A percentile compares a stretch with the other conserved stretches of the same genome.
These are phyloP conservation scores for Ustilago lituana DNA, from an alignment of 1,284 basidiomycete species.

Conservation along the genomic window DNA sequence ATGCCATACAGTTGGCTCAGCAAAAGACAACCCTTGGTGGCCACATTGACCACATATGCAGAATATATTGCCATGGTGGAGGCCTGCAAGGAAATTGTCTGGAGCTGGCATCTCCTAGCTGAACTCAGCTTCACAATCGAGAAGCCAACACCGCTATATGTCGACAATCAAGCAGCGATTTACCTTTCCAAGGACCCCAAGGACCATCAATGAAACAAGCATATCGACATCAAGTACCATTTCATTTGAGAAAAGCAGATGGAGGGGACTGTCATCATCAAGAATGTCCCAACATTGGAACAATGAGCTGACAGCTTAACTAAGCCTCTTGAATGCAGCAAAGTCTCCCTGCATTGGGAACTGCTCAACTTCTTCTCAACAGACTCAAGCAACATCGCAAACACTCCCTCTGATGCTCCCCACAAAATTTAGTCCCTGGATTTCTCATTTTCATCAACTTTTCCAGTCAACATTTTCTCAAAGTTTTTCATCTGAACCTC, in stretches of 20 bases:
- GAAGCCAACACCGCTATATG: background rate
- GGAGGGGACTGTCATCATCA: no score
- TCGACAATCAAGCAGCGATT: background rate
- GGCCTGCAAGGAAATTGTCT: background rate
- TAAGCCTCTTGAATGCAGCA: no score
- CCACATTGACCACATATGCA: background rate
- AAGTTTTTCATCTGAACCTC: no score
- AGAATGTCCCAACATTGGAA: no score
- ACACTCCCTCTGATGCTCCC: no score
- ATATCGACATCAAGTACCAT: conserved; percentile 1
- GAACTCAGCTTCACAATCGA: background rate
- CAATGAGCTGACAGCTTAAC: no score
- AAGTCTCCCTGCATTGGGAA: conserved; percentile 29
- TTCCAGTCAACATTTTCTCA: no score
- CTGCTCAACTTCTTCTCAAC: no score
- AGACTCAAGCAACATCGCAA: no score
- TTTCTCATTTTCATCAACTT: no score
- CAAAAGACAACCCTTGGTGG: background rate
- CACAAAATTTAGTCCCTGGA: no score
- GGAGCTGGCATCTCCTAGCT: background rate
- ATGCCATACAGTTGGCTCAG: background rate
- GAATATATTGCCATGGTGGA: conserved; percentile 1
- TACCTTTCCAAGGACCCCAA: no score
- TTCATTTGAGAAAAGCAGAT: background rate
- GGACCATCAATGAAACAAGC: background rate